These are phyloP conservation scores for Cladorrhinum samala DNA, from an alignment of 495 filamentous ascomycete species.

Conservation along the genomic window DNA sequence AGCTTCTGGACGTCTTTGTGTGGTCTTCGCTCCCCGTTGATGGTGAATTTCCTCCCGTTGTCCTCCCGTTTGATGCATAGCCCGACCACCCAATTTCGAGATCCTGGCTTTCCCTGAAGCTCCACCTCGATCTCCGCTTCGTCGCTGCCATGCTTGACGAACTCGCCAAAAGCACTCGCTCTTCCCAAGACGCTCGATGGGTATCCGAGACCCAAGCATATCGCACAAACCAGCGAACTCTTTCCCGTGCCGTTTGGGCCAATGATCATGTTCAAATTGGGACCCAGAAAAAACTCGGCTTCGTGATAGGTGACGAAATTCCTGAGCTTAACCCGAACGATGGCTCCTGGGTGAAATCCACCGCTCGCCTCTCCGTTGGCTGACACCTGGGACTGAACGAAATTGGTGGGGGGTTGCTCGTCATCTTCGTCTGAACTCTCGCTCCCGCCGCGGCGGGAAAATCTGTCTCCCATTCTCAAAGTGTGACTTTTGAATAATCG, in stretches of 20 bases:
- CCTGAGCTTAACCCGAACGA: slow-evolving; percentile 77
- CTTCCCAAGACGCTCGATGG: slow-evolving; percentile 77
- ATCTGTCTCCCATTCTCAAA: neutral
- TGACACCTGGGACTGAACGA: slow-evolving; percentile 1
- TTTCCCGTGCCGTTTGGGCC: slow-evolving; percentile 97
- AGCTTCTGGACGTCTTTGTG: slow-evolving; percentile 58
- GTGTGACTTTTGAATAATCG: too few relatives aligned
- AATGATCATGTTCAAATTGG: slow-evolving; percentile 97
- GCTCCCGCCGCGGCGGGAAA: slow-evolving; percentile 3
- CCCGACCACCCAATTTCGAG: slow-evolving; percentile 63
- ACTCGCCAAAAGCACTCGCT: slow-evolving; percentile 78
- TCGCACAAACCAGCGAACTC: slow-evolving; percentile 94
- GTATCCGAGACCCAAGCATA: slow-evolving; percentile 89
- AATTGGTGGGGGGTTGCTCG: slow-evolving; percentile 1
- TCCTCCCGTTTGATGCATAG: slow-evolving; percentile 74
- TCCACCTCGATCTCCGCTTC: slow-evolving; percentile 86
- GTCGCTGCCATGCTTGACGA: slow-evolving; percentile 81
- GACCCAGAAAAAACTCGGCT: slow-evolving; percentile 83
- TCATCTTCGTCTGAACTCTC: slow-evolving; percentile 6
- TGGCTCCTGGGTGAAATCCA: slow-evolving; percentile 71
- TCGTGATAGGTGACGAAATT: slow-evolving; percentile 95
- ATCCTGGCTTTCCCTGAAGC: slow-evolving; percentile 52
- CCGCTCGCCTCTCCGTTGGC: slow-evolving; percentile 5
- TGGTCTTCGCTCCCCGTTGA: slow-evolving; percentile 56
- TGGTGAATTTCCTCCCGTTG: slow-evolving; percentile 66